Conservation (phyloP, 306 rosid genomes). For the Quillaja saponaria region DNA sequence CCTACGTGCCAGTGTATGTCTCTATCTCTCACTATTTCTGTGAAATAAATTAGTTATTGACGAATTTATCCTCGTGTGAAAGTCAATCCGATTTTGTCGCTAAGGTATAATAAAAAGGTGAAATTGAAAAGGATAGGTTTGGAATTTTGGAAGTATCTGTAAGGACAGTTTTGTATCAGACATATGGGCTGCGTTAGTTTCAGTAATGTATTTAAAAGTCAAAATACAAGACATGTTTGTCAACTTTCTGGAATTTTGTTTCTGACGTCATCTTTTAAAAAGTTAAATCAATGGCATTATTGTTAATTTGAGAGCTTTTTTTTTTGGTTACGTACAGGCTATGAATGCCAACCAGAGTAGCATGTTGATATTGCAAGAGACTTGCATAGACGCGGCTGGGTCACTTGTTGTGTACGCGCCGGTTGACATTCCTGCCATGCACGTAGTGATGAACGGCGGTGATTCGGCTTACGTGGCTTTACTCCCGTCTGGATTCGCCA, state of each 20-base stretch:
- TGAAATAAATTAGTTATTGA: slow-evolving; percentile 7
- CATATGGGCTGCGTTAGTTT: slow-evolving; percentile 41
- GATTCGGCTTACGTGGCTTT: slow-evolving; percentile 95
- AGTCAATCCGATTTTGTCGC: slow-evolving; percentile 29
- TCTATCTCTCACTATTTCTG: background rate
- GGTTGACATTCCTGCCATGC: slow-evolving; percentile 98
- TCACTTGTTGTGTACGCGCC: slow-evolving; percentile 98
- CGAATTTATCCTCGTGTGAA: slow-evolving; percentile 30
- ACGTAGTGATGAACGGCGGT: slow-evolving; percentile 92
- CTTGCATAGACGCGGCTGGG: slow-evolving; percentile 85
- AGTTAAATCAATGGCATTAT: too few relatives aligned
- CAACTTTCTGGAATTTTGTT: slow-evolving; percentile 31
- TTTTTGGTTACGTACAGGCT: slow-evolving; percentile 44
- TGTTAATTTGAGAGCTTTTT: background rate
- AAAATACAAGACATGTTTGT: slow-evolving; percentile 43
- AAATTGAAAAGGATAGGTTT: slow-evolving; percentile 40
- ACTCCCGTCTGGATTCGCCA: slow-evolving; percentile 79
- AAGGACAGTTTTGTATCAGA: slow-evolving; percentile 31
- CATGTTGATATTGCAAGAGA: slow-evolving; percentile 91
- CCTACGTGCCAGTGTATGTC: slow-evolving; percentile 66
- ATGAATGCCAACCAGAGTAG: slow-evolving; percentile 86
- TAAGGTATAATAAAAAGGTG: slow-evolving; percentile 21
- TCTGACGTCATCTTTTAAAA: slow-evolving; percentile 28
- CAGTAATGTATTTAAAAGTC: slow-evolving; percentile 51
- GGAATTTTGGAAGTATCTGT: slow-evolving; percentile 56